These are phyloP conservation scores for Phialophora macrospora DNA, from an alignment of 2,329 filamentous ascomycete species.

Conservation along the genomic window DNA sequence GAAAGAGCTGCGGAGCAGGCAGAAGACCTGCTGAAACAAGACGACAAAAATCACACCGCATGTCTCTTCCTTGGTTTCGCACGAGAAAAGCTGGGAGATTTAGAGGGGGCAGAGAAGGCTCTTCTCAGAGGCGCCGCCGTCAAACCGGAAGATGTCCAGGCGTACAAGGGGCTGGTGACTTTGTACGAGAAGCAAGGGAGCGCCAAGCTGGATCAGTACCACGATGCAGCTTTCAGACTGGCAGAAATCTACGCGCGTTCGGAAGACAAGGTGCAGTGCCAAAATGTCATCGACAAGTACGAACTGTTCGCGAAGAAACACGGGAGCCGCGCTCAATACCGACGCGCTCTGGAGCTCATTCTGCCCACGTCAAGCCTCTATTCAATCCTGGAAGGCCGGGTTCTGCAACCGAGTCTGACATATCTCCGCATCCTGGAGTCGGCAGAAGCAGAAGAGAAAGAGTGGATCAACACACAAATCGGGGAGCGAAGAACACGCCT, in stretches of 20 bases:
- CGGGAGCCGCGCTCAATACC: constrained; percentile 74
- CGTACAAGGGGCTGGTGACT: constrained; percentile 87
- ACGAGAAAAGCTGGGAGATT: constrained; percentile 73
- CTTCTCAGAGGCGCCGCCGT: constrained; percentile 74
- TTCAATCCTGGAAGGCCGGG: constrained; percentile 76
- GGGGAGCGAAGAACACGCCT: constrained; percentile 85
- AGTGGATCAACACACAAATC: constrained; percentile 86
- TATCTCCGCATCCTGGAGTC: constrained; percentile 84
- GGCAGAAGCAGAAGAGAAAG: constrained; percentile 82
- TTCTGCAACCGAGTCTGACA: constrained; percentile 78
- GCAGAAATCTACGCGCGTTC: constrained; percentile 73
- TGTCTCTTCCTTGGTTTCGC: constrained; percentile 88
- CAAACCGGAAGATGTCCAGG: constrained; percentile 77
- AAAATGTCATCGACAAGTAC: constrained; percentile 76
- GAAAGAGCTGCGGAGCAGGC: constrained; percentile 74
- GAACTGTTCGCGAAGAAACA: constrained; percentile 72
- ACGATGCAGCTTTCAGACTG: constrained; percentile 71
- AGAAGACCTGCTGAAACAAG: constrained; percentile 69
- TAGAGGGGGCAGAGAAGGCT: constrained; percentile 73
- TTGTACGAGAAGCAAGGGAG: constrained; percentile 79
- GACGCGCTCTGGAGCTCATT: constrained; percentile 73
- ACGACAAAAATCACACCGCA: constrained; percentile 80
- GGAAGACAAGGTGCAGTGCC: constrained; percentile 64
- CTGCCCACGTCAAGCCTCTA: constrained; percentile 84
- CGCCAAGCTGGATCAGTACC: constrained; percentile 74